phyloP scores from a whole-genome alignment of 2,329 filamentous ascomycete genomes.

The Diplocarpon mali region DNA sequence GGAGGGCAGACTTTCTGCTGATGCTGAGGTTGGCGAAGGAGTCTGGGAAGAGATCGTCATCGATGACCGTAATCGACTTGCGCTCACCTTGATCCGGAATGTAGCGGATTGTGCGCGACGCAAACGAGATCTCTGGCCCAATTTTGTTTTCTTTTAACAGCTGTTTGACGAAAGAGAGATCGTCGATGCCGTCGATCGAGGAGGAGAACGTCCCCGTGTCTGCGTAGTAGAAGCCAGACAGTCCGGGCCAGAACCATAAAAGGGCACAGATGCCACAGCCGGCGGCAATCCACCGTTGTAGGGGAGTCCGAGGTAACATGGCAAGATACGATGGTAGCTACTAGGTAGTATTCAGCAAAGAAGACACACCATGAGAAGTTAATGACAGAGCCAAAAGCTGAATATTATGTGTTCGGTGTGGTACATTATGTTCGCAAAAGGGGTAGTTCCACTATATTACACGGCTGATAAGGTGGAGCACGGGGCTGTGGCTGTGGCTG shows the following conservation, averaged over 20 bases:
- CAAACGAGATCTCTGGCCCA: constrained; percentile 22
- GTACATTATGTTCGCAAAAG: too few species aligned
- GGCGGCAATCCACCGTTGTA: constrained; percentile 14
- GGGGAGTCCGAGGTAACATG: constrained; percentile 17
- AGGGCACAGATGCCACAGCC: constrained; percentile 11
- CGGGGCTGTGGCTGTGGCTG: too few species aligned
- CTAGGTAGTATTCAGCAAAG: constrained; percentile 2
- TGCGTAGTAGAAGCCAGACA: too few species aligned
- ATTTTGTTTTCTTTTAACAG: constrained; percentile 20
- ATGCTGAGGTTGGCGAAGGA: constrained; percentile 18
- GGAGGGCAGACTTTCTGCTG: constrained; percentile 9
- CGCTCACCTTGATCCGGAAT: constrained; percentile 20
- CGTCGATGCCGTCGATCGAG: constrained; percentile 9
- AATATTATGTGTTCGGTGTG: neutral
- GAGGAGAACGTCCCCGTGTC: neutral
- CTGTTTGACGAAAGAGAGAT: constrained; percentile 17
- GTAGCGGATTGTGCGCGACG: constrained; percentile 23
- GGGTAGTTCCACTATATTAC: too few species aligned
- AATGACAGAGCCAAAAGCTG: neutral
- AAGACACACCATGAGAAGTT: constrained; percentile 1
- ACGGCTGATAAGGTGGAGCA: too few species aligned
- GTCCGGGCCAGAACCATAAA: constrained; percentile 10
- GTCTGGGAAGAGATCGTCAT: constrained; percentile 20
- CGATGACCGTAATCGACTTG: constrained; percentile 18
- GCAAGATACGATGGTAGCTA: neutral